These are phyloP conservation scores for Leptosphaerulina australis DNA, from an alignment of 2,329 filamentous ascomycete genomes.

Conservation along the genomic window DNA sequence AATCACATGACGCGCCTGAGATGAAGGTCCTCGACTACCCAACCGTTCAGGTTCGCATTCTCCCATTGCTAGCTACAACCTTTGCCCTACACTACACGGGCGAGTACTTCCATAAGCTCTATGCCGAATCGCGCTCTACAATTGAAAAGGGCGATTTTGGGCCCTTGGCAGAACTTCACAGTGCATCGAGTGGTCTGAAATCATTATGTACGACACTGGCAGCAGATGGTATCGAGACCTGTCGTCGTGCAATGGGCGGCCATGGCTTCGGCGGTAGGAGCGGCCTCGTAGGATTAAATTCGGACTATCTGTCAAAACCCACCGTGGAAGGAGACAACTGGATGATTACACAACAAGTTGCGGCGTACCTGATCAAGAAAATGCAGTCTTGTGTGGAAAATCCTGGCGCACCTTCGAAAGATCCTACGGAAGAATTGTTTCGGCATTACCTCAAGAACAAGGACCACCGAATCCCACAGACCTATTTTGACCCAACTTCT, in stretches of 20 bases:
- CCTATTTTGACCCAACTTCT: conserved; percentile 25
- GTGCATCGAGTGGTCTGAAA: conserved; percentile 61
- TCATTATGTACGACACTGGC: conserved; percentile 60
- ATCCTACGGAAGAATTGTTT: conserved; percentile 52
- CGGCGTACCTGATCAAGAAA: conserved; percentile 59
- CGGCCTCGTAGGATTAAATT: conserved; percentile 59
- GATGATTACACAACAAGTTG: conserved; percentile 63
- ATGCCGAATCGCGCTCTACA: conserved; percentile 52
- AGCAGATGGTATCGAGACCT: conserved; percentile 61
- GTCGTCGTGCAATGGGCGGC: conserved; percentile 59
- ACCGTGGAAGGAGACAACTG: conserved; percentile 64
- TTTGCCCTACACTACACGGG: conserved; percentile 58
- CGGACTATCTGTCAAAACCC: conserved; percentile 59
- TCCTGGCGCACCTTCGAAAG: conserved; percentile 41
- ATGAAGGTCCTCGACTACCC: conserved; percentile 59
- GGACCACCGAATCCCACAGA: conserved; percentile 32
- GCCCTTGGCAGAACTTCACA: conserved; percentile 58
- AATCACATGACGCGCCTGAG: conserved; percentile 44
- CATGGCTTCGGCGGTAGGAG: conserved; percentile 61
- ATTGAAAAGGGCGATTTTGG: conserved; percentile 60
- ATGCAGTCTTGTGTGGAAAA: conserved; percentile 52
- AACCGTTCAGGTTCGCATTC: conserved; percentile 60
- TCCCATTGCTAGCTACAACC: conserved; percentile 60
- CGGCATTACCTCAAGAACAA: conserved; percentile 49
- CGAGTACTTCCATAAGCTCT: conserved; percentile 59